Percentiles rank a stretch among this genome's conserved stretches.
These are phyloP conservation scores for Talaromyces marneffei DNA, from an alignment of 2,329 filamentous ascomycete species.

Conservation along the genomic window DNA sequence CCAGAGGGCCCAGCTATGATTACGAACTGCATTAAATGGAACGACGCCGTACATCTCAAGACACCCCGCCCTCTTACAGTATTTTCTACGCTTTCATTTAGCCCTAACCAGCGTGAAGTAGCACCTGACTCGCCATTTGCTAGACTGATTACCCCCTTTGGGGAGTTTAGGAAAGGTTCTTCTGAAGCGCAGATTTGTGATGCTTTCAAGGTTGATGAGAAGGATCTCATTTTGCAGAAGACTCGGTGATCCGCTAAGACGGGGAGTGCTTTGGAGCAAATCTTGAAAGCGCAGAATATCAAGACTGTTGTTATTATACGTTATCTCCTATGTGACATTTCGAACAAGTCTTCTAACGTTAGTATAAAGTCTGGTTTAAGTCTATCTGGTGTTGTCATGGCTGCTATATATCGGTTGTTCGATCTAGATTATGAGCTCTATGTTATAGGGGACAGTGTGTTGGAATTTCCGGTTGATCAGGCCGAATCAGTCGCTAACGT, in stretches of 20 bases:
- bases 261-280: conserved; percentile 39
- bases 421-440: conserved; percentile 42
- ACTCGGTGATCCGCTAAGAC: conserved; percentile 39
- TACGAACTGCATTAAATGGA: conserved; percentile 32
- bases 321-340: not conserved
- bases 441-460: conserved; percentile 34
- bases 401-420: conserved; percentile 40
- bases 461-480: conserved; percentile 26
- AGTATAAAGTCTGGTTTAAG: conserved; percentile 33
- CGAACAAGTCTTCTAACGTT: not conserved
- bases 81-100: conserved; percentile 38
- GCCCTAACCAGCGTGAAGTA: conserved; percentile 32
- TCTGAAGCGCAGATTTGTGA: conserved; percentile 29
- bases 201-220: conserved; percentile 27
- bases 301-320: conserved; percentile 38
- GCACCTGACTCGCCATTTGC: conserved; percentile 31
- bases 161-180: conserved; percentile 22
- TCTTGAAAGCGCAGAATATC: conserved; percentile 36
- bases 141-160: conserved; percentile 25
- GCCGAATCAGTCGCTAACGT: conserved; percentile 16
- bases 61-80: conserved; percentile 30
- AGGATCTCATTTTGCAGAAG: conserved; percentile 36
- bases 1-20: conserved; percentile 31
- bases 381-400: conserved; percentile 41
- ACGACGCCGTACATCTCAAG: conserved; percentile 35